These are phyloP conservation scores for Lentinula lateritia DNA, from an alignment of 768 basidiomycete species.

Conservation along the genomic window DNA sequence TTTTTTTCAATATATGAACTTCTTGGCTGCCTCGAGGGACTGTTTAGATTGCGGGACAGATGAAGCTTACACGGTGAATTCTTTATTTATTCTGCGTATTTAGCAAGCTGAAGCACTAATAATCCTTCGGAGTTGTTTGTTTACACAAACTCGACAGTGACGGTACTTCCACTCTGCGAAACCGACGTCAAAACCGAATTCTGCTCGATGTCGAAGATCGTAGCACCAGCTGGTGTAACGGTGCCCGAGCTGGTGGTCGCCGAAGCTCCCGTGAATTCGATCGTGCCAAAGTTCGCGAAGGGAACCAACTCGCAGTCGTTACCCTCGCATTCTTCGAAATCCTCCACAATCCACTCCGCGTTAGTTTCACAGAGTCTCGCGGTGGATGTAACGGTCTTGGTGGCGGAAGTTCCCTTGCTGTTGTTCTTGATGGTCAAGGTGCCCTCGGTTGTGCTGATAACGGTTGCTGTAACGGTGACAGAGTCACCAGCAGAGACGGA, in stretches of 20 bases:
- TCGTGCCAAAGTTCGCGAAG: constrained; percentile 32
- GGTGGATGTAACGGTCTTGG: not conserved
- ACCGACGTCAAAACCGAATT: constrained; percentile 19
- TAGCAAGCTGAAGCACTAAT: too few relatives aligned
- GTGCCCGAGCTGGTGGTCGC: constrained; percentile 21
- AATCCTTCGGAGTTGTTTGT: too few relatives aligned
- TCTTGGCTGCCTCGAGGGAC: too few relatives aligned
- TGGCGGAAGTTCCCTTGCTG: constrained; percentile 2
- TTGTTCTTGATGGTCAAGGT: constrained; percentile 7
- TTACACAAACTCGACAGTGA: constrained; percentile 14
- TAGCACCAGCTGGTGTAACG: constrained; percentile 22
- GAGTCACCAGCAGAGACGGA: constrained; percentile 8
- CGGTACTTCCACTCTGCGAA: constrained; percentile 12
- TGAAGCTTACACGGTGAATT: too few relatives aligned
- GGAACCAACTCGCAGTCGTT: constrained; percentile 17
- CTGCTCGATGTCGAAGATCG: constrained; percentile 30
- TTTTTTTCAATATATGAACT: too few relatives aligned
- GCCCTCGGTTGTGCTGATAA: not conserved
- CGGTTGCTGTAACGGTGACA: constrained; percentile 1
- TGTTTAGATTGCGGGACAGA: too few relatives aligned
- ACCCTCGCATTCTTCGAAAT: constrained; percentile 7
- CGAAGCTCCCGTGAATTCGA: constrained; percentile 26
- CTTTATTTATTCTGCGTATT: too few relatives aligned
- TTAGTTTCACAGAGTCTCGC: not conserved
- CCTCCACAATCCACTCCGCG: constrained; percentile 6